These are phyloP conservation scores for Phytophthora kernoviae DNA, from an alignment of 352 stramenopile species.

Conservation along the genomic window DNA sequence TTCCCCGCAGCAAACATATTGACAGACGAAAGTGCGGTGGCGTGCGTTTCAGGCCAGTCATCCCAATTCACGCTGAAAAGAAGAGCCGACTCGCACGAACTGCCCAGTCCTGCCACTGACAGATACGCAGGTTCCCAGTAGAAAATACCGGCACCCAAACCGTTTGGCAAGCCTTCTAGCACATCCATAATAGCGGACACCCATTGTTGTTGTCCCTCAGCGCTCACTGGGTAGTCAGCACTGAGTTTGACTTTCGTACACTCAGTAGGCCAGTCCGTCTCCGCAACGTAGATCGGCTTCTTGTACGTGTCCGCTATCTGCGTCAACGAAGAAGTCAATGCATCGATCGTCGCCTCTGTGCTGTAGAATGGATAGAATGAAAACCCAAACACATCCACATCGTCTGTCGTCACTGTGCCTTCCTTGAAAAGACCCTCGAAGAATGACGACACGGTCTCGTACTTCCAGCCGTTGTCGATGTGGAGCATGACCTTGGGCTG, in stretches of 20 bases:
- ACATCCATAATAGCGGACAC: constrained; percentile 31
- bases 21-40: constrained; percentile 30
- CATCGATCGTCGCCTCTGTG: constrained; percentile 28
- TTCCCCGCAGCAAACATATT: constrained; percentile 23
- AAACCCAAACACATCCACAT: constrained; percentile 39
- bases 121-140: constrained; percentile 47
- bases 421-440: constrained; percentile 35
- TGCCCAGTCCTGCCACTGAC: constrained; percentile 28
- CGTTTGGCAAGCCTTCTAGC: constrained; percentile 24
- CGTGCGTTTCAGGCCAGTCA: constrained; percentile 23
- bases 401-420: constrained; percentile 24
- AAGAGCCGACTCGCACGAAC: constrained; percentile 30
- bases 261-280: constrained; percentile 38
- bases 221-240: constrained; percentile 27
- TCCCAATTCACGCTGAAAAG: constrained; percentile 42
- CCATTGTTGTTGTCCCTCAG: constrained; percentile 31
- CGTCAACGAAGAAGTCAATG: constrained; percentile 30
- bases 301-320: constrained; percentile 33
- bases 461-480: constrained; percentile 38
- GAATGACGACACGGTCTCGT: constrained; percentile 35
- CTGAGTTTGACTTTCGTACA: constrained; percentile 34
- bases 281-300: constrained; percentile 37
- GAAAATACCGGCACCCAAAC: constrained; percentile 35
- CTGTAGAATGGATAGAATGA: constrained; percentile 42
- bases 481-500: constrained; percentile 43